These are phyloP conservation scores for Colletotrichum chlorophyti DNA, from an alignment of 2,329 filamentous ascomycete genomes.

Conservation along the genomic window DNA sequence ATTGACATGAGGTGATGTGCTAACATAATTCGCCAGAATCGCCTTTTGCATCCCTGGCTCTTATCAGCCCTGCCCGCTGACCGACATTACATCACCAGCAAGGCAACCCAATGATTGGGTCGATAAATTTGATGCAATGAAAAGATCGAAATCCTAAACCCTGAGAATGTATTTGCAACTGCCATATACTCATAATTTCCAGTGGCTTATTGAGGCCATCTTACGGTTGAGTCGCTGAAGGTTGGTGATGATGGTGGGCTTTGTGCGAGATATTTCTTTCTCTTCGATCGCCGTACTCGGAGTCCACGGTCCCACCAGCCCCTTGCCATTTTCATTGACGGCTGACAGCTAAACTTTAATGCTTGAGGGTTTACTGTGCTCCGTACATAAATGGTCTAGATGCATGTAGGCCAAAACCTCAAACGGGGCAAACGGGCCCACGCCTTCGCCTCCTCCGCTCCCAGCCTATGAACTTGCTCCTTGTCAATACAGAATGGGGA, in stretches of 20 bases:
- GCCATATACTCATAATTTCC: neutral
- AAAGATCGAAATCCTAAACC: neutral
- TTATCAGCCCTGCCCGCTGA: constrained; percentile 24
- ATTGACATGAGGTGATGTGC: constrained; percentile 5
- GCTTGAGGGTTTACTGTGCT: too few species aligned
- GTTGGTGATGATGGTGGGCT: too few species aligned
- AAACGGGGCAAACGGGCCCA: constrained; percentile 9
- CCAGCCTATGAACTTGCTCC: constrained; percentile 11
- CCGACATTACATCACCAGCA: constrained; percentile 25
- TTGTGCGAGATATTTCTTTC: neutral
- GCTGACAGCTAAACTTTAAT: too few species aligned
- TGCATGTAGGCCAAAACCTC: constrained; percentile 8
- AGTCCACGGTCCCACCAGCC: neutral
- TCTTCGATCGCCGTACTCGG: constrained; percentile 13
- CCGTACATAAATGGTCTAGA: constrained; percentile 11
- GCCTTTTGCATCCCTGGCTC: constrained; percentile 2
- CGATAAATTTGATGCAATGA: neutral
- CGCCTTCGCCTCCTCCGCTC: constrained; percentile 10
- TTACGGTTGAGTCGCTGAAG: too few species aligned
- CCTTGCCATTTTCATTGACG: too few species aligned
- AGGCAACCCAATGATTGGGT: constrained; percentile 4
- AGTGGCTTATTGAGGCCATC: constrained; percentile 12
- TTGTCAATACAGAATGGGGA: constrained; percentile 10
- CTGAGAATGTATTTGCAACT: neutral
- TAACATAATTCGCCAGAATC: constrained; percentile 12